Evolutionary conservation across 2,329 filamentous ascomycete genomes (phyloP), one percentile per base, ranked within the genome.

Genomic region (Fusarium duplospermum): DNA sequence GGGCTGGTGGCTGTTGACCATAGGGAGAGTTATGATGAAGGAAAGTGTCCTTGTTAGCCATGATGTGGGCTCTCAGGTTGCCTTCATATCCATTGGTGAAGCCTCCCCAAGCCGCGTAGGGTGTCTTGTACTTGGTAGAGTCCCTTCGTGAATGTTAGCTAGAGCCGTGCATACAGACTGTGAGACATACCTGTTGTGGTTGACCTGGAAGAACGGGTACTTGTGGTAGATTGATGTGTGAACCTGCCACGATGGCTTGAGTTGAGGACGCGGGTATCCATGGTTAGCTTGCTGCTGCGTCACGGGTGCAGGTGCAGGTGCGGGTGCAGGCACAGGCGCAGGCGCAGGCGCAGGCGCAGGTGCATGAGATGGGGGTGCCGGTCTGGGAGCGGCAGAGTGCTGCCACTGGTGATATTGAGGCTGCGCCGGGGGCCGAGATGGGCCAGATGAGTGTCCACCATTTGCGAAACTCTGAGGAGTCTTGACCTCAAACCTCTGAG

Each of bases 81-180:
- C 87, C 88, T 78, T 90, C 88, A 66, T 91, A 90, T 6, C 89
- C 89, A 69, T 91, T 91, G 36, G 87, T 89, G 74, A 91, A 91
- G 0, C 89, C 90, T 27, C 88, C 87, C 81, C 83, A 86, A 2
- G 85, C 83, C 18, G 87, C 85, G 76, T 92, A 92, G 1, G 90
- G 90, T 6, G 89, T 90, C 59, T 88, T 86, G 68, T 92, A 91
- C 63, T 87, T 87, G 9, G 86, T 84, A 7, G 87, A 83, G 68
- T 89, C 87, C 81, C 88, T 89, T 69, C 6, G n/a, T 33, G 29
- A 14, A 56, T 10, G 58, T 80, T 71, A 82, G 69, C 47, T 69
- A 50, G 13, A 10, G 36, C 5, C 50, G 14, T 24, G 6, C 59
- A 5, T 4, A 9, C 6, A 8, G 33, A n/a, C 50, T 20, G 29